Percentiles rank a stretch among this genome's conserved stretches.
These are phyloP conservation scores for Aphanoascus verrucosus DNA, from an alignment of 2,329 filamentous ascomycete species.

Conservation along the genomic window DNA sequence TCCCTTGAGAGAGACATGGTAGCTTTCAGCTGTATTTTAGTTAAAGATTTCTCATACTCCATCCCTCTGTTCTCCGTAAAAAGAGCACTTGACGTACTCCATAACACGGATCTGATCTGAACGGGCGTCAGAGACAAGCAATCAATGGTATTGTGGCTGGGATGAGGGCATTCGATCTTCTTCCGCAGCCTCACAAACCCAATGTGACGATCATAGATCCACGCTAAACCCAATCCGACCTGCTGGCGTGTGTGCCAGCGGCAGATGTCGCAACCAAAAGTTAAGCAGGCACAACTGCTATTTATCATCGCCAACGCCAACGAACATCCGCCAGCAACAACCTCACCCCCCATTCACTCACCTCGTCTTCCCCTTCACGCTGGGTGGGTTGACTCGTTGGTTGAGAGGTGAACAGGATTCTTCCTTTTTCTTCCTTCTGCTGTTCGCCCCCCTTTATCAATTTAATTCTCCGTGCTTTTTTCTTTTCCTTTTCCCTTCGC, in stretches of 20 bases:
- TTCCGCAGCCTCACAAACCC: no score
- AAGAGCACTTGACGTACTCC: not conserved
- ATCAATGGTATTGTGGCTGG: not conserved
- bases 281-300: constrained; percentile 5
- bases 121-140: not conserved
- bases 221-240: constrained; percentile 4
- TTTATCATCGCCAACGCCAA: not conserved
- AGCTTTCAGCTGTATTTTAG: not conserved
- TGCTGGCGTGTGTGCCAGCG: not conserved
- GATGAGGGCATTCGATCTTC: no score
- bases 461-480: constrained; percentile 6
- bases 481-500: constrained; percentile 8
- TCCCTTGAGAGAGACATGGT: not conserved
- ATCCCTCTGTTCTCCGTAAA: not conserved
- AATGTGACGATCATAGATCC: no score
- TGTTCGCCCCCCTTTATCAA: not conserved
- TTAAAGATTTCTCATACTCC: not conserved
- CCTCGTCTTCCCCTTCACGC: not conserved
- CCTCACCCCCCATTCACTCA: not conserved
- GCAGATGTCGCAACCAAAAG: not conserved
- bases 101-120: no score
- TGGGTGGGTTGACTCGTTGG: not conserved
- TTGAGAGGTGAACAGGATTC: not conserved
- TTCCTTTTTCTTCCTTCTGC: not conserved
- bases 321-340: not conserved